Evolutionary conservation across 2,329 filamentous ascomycete genomes (phyloP).

Genomic region (Grosmannia huntii): DNA sequence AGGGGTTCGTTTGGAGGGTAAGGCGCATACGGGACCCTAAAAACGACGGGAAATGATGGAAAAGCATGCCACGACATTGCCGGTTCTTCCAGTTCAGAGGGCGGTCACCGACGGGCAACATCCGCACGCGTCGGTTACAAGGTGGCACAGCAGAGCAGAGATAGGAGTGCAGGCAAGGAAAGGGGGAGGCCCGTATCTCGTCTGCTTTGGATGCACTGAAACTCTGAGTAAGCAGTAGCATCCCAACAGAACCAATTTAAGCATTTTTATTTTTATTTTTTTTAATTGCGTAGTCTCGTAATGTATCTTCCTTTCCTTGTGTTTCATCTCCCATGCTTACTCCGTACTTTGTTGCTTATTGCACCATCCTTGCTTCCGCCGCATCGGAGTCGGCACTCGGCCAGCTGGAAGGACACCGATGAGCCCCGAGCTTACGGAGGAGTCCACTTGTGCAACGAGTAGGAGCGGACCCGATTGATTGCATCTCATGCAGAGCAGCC

Average conservation of each 20-base stretch:
- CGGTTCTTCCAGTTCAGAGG: background rate
- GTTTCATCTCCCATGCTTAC: background rate
- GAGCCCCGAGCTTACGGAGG: background rate
- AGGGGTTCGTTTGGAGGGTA: background rate
- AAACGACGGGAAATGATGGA: background rate
- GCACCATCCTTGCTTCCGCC: background rate
- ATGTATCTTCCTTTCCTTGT: too few relatives aligned
- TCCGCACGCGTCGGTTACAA: background rate
- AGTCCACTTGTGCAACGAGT: background rate
- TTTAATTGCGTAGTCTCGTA: too few relatives aligned
- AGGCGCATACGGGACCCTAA: background rate
- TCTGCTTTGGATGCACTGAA: background rate
- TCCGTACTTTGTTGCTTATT: background rate
- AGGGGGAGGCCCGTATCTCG: background rate
- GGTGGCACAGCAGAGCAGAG: background rate
- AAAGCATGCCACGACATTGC: background rate
- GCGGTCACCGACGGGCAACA: background rate
- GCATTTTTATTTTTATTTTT: background rate
- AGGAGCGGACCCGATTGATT: background rate
- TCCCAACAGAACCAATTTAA: background rate
- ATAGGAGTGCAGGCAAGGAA: background rate
- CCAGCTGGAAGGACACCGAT: background rate
- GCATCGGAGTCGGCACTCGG: background rate
- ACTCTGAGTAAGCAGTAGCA: background rate
- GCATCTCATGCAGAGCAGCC: background rate